Percentiles rank a stretch among this genome's conserved stretches.
Conservation (phyloP, 2,329 filamentous ascomycete species). For the Graphilbum sp. region DNA sequence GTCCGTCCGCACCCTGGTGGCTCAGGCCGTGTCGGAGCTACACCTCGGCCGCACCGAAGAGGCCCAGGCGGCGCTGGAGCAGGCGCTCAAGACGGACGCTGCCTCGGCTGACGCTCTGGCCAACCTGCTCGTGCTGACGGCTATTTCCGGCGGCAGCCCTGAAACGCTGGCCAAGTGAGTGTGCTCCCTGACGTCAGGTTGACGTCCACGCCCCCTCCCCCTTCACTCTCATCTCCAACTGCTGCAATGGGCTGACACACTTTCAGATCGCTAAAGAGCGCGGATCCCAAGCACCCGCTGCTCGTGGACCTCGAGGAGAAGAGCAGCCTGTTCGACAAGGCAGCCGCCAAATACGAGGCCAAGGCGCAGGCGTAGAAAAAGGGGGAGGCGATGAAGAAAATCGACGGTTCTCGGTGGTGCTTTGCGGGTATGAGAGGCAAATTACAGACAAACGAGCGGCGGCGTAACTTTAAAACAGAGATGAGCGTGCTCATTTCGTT, state of each 20-base stretch:
- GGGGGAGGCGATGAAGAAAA: neutral
- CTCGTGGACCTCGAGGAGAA: slow-evolving; percentile 67
- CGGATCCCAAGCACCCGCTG: slow-evolving; percentile 51
- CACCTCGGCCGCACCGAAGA: slow-evolving; percentile 81
- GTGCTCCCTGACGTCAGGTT: neutral
- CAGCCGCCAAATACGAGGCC: slow-evolving; percentile 70
- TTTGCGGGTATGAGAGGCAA: no score
- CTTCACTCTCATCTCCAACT: no score
- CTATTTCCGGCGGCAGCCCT: slow-evolving; percentile 57
- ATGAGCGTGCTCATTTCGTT: no score
- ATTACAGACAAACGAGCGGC: no score
- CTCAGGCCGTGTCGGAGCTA: slow-evolving; percentile 80
- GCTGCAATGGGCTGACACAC: no score
- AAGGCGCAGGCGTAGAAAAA: slow-evolving; percentile 47
- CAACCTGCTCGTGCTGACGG: slow-evolving; percentile 66
- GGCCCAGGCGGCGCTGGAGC: slow-evolving; percentile 69
- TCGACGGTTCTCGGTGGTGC: no score
- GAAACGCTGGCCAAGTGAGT: slow-evolving; percentile 46
- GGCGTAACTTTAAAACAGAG: no score
- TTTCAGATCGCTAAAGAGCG: slow-evolving; percentile 39
- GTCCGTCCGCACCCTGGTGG: slow-evolving; percentile 58
- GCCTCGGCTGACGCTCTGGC: slow-evolving; percentile 60
- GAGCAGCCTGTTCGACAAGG: slow-evolving; percentile 72
- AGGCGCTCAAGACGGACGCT: slow-evolving; percentile 61
- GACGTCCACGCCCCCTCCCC: no score